These are phyloP conservation scores for Dovyalis caffra DNA, from an alignment of 345 rosid species.

Conservation along the genomic window DNA sequence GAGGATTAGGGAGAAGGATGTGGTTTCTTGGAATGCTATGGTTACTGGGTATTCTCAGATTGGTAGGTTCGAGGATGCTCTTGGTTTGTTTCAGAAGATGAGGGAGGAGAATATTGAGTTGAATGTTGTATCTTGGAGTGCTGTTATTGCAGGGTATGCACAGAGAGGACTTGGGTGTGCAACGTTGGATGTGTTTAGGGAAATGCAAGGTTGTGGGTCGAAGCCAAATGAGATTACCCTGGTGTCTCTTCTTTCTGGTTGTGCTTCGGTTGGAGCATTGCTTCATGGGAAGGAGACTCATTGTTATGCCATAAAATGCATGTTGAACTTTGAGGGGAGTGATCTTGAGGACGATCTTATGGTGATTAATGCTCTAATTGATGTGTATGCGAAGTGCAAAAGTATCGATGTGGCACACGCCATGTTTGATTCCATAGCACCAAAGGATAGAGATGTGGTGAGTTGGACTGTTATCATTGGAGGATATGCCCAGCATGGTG, in stretches of 20 bases:
- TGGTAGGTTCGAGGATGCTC: constrained; percentile 66
- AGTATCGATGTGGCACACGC: constrained; percentile 36
- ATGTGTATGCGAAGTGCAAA: constrained; percentile 80
- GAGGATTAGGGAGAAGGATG: constrained; percentile 57
- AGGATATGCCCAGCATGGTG: constrained; percentile 84
- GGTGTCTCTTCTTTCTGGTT: constrained; percentile 75
- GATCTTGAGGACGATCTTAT: constrained; percentile 46
- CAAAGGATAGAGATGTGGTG: constrained; percentile 56
- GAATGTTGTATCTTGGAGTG: constrained; percentile 87
- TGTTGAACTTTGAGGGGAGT: constrained; percentile 33
- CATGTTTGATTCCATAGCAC: constrained; percentile 52
- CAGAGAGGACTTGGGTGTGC: constrained; percentile 65
- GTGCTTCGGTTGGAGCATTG: constrained; percentile 71
- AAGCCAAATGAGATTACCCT: constrained; percentile 73
- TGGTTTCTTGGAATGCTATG: too few relatives aligned
- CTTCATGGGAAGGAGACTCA: constrained; percentile 74
- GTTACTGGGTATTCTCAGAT: constrained; percentile 77
- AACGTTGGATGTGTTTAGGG: constrained; percentile 65
- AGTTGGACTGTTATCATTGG: constrained; percentile 88
- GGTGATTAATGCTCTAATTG: constrained; percentile 69
- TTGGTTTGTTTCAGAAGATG: constrained; percentile 61
- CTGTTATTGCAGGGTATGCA: constrained; percentile 83
- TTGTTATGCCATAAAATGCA: constrained; percentile 58
- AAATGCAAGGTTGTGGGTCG: constrained; percentile 52
- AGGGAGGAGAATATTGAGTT: constrained; percentile 46